Conservation (phyloP, 331 rosid species). For the Malus hybrid region DNA sequence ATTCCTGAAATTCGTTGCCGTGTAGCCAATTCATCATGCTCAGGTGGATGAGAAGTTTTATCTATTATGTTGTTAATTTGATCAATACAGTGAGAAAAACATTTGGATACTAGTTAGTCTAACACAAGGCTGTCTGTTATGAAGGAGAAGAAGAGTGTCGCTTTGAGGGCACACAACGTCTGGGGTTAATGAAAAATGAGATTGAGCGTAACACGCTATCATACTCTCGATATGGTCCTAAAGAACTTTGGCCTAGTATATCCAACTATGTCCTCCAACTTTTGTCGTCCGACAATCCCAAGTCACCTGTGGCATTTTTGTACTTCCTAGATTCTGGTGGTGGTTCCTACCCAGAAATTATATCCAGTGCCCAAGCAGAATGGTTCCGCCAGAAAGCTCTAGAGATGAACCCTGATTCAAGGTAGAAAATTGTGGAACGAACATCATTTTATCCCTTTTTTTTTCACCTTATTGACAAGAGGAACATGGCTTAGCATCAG, state of each 20-base stretch:
- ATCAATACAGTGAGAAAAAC: neutral
- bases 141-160: constrained; percentile 44
- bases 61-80: neutral
- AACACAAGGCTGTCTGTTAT: neutral
- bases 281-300: constrained; percentile 33
- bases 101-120: too few species aligned
- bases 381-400: constrained; percentile 54
- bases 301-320: constrained; percentile 50
- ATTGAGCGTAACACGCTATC: constrained; percentile 33
- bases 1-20: constrained; percentile 56
- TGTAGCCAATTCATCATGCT: constrained; percentile 17
- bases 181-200: constrained; percentile 58
- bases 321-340: constrained; percentile 94
- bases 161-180: constrained; percentile 58
- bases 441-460: neutral
- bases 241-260: constrained; percentile 76
- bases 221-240: constrained; percentile 55
- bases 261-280: constrained; percentile 64
- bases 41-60: constrained; percentile 31
- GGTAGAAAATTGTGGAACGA: constrained; percentile 27
- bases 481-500: too few species aligned
- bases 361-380: constrained; percentile 56
- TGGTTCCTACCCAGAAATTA: constrained; percentile 77
- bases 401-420: constrained; percentile 49
- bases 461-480: neutral